Base-by-base conservation (phyloP, 768 basidiomycete species). In the Leccinum longicurvipes region DNA sequence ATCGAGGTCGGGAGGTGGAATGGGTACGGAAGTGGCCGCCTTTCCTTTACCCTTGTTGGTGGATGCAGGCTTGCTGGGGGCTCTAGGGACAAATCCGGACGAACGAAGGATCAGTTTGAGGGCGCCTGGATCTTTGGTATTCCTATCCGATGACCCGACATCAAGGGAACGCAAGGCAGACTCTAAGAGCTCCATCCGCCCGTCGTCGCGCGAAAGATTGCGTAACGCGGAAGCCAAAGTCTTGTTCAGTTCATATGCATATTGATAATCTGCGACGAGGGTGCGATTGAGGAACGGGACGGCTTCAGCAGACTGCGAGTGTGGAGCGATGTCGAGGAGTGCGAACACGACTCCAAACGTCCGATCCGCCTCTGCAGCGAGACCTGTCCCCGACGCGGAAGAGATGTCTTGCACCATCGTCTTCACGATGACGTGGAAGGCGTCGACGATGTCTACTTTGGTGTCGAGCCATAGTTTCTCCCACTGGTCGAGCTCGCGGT, bases 261-360 rank as follows among this genome's bases (percentile, higher is more conserved):
- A 76, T 56, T 90, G 85, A 68, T 91, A 90, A 63, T 92, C 90
- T 6, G 78, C 79, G 11, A 92, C 70, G 23, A 92, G 76, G 11
- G 87, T 66, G 25, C 79, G 81, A 63, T 89, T 82, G 57, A 89
- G 77, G 72, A 89, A 91, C 3, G 84, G 82, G 15, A 75, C 80
- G 1, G 64, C 63, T 24, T 55, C 59, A 21, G 36, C 52, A 48
- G 63, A 45, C 34, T 57, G 39, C 6, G 39, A 19, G 39, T 41
- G 61, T 8, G 76, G 67, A 1, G 71, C 60, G 10, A 82, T 59
- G 11, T 82, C 79, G 25, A 86, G 73, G 14, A 91, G 72, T 0
- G 80, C 75, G 59, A 86, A 85, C 27, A 91, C 55, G 55, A 82
- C 72, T 28, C 80, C 81, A 64, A 87, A 83, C 0, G 79, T 74